Evolutionary conservation across 176 grass and related monocot genomes (phyloP).

Genomic region (Otatea glauca): DNA sequence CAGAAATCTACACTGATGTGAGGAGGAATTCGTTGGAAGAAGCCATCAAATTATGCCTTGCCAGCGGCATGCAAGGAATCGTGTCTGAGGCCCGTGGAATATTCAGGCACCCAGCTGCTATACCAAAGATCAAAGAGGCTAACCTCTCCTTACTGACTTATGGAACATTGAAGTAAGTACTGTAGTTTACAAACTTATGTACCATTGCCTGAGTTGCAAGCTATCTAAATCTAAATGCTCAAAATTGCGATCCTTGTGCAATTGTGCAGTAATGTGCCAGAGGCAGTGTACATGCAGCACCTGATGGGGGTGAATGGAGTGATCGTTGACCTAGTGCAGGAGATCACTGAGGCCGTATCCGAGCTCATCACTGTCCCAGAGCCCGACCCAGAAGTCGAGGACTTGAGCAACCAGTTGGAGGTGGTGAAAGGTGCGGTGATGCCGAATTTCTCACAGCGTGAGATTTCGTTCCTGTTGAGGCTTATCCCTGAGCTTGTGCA

Average conservation of each 20-base stretch:
- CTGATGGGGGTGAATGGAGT: constrained; percentile 86
- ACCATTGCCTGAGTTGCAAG: too few species aligned
- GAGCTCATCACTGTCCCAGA: constrained; percentile 47
- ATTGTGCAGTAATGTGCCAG: constrained; percentile 78
- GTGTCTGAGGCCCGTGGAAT: constrained; percentile 78
- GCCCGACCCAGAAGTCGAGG: constrained; percentile 8
- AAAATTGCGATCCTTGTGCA: background rate
- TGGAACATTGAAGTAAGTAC: constrained; percentile 77
- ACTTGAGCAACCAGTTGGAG: background rate
- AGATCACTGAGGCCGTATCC: constrained; percentile 69
- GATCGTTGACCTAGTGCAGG: constrained; percentile 83
- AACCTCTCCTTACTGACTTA: constrained; percentile 78
- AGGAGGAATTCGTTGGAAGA: constrained; percentile 93
- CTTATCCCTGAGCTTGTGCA: constrained; percentile 88
- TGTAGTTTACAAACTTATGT: background rate
- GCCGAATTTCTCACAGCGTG: constrained; percentile 71
- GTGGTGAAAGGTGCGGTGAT: background rate
- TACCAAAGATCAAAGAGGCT: constrained; percentile 83
- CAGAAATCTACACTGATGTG: constrained; percentile 54
- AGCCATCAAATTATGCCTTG: constrained; percentile 67
- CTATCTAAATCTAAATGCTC: background rate
- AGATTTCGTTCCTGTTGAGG: constrained; percentile 87
- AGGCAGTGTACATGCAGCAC: constrained; percentile 91
- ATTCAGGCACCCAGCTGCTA: constrained; percentile 67
- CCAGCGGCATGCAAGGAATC: constrained; percentile 71